Evolutionary conservation across 768 basidiomycete genomes (phyloP), one percentile per base, ranked within the genome.

Genomic region (Trametes villosa): DNA sequence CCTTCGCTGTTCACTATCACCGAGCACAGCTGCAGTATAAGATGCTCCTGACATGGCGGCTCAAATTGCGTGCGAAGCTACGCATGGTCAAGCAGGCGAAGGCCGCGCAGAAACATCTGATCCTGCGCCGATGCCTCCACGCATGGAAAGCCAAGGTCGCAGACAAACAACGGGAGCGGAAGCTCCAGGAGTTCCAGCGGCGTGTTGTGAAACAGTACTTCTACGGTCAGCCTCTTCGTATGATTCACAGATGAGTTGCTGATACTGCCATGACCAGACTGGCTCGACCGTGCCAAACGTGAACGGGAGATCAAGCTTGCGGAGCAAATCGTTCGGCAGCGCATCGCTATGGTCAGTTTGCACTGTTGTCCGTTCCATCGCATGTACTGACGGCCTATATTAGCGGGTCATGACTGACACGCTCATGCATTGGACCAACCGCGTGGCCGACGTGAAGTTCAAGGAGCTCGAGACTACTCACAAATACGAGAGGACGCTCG

Each of bases 361-460:
- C 27, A 36, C 52, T 53, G 12, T 64, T 22, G 26, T 31, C 22
- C 8, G 34, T 57, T 36, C 47, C 15, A 24, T 29, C 11, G 9
- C 41, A 18, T 49, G 3, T 22, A 31, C 57, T 36, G 52, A 47
- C 20, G 18, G 18, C 1, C 13, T 2, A 48, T 13, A 51, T 44
- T 60, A 92, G 90, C 83, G 85, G 53, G 72, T 83, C 49, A 65
- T 86, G 61, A 72, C 74, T n/a, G 69, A 74, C 44, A 67, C 79
- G 2, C 70, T 94, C 57, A 70, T 74, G 20, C 75, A 69, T 41
- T 94, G 92, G 92, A 91, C 85, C 9, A 85, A 86, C 64, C 82
- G 84, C 6, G 86, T 91, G 9, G 88, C 92, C 58, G 85, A 85
- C 48, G 72, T 90, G 49, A 94, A 92, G 69, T 79, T 86, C 52